Evolutionary conservation across 805 yeast species (phyloP), one percentile per base, ranked within the genome.

Genomic region (Wickerhamiella sorbophila): DNA sequence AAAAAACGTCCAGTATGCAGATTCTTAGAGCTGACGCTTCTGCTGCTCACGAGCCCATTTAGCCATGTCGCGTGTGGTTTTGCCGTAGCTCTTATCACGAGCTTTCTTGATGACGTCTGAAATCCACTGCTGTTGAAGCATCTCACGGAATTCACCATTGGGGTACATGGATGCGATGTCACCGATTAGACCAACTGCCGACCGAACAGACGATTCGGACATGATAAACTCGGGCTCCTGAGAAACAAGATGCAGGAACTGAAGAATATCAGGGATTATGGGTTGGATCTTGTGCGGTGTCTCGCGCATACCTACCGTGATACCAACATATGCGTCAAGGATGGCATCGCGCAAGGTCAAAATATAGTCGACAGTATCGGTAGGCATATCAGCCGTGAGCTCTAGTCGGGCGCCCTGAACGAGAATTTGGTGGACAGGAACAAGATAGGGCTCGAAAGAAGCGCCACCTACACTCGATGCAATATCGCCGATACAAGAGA

Each of bases 41-140:
- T 74, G 83, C 63, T 79, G 94, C 54, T 82, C 95, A 52, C 91
- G 74, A 14, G 98, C 96, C 97, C 97, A 91, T 63, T 87, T 75
- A 6, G 96, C 96, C n/a, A 95, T 83, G 55, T 81, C 91, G 58
- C 74, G 76, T 10, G 96, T 85, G 42, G 70, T 64, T 52, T 72
- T 74, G 29, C 75, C 66, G 56, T 77, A 82, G 26, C 67, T 52
- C 47, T 71, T 68, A 56, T 77, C 78, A 41, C 73, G 55, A 60
- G 91, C 74, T 18, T 87, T 78, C 58, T 75, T 78, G 57, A 91
- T 79, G 56, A 83, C 73, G 20, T 75, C 79, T 5, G 80, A 64
- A 21, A 91, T 75, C 95, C 95, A 85, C 2, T 70, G 77, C 64
- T 78, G 83, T 17, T 63, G 59, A 60, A 77, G 85, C 39, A 70